Conservation (phyloP, 176 grass and related monocot genomes). For the Olyra latifolia region DNA sequence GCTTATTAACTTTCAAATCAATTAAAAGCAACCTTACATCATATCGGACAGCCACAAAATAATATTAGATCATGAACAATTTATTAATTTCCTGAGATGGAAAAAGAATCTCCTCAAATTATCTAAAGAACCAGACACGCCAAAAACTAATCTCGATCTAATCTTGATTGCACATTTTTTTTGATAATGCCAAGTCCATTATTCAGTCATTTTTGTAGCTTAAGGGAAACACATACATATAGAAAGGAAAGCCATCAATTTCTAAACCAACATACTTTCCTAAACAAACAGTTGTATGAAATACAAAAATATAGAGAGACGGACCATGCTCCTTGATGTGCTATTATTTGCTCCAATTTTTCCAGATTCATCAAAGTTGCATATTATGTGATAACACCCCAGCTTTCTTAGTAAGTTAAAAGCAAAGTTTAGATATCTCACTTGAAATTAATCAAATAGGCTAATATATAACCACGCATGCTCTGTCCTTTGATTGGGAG, state of each 20-base stretch:
- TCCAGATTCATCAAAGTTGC: not conserved
- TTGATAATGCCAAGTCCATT: too few species aligned
- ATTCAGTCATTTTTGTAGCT: too few species aligned
- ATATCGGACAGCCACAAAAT: not conserved
- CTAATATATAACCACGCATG: too few species aligned
- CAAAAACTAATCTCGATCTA: too few species aligned
- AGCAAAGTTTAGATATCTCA: too few species aligned
- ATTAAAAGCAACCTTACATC: not conserved
- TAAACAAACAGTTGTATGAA: not conserved
- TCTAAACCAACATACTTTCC: not conserved
- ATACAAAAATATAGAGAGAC: not conserved
- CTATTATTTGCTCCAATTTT: not conserved
- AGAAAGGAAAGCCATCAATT: not conserved
- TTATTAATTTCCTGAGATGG: not conserved
- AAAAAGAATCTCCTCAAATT: not conserved
- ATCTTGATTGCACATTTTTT: too few species aligned
- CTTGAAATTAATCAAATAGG: too few species aligned
- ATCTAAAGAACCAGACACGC: too few species aligned
- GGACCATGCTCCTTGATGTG: not conserved
- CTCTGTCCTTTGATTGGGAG: too few species aligned
- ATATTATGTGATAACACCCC: too few species aligned
- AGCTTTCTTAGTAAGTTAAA: too few species aligned
- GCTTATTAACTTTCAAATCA: not conserved
- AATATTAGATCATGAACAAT: not conserved
- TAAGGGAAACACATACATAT: too few species aligned